phyloP scores from a whole-genome alignment of 2,329 filamentous ascomycete species.

The Scleromitrula shiraiana region DNA sequence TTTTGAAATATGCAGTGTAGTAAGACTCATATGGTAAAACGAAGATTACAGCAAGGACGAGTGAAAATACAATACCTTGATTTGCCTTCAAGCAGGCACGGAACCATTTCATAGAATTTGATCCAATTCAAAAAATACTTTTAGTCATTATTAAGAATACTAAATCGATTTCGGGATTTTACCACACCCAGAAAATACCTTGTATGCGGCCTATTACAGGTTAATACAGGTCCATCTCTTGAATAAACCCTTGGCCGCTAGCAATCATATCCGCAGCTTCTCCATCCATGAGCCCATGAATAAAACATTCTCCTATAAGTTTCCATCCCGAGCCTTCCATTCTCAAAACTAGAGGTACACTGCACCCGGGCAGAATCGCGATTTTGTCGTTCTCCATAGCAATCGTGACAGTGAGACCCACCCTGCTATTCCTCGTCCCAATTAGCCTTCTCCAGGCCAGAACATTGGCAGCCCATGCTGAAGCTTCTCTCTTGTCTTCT shows the following conservation, averaged over 20 bases:
- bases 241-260: background rate
- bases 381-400: background rate
- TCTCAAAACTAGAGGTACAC: constrained; percentile 6
- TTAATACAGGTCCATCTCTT: background rate
- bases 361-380: background rate
- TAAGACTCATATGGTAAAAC: no score
- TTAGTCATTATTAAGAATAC: no score
- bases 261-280: constrained; percentile 4
- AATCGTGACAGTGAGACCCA: constrained; percentile 1
- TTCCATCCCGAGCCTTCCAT: background rate
- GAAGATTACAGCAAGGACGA: no score
- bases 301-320: constrained; percentile 13
- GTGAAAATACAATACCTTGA: no score
- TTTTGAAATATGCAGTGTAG: no score
- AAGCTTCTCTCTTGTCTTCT: constrained; percentile 1
- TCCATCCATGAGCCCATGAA: constrained; percentile 16
- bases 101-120: no score
- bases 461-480: constrained; percentile 4
- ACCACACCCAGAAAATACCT: no score
- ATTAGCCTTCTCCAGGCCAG: constrained; percentile 7
- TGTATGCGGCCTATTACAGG: no score
- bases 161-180: no score
- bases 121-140: no score
- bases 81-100: no score
- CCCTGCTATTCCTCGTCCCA: background rate